Base-by-base conservation (phyloP, 1,139 yeast species). In the Geotrichum klebahnii region DNA sequence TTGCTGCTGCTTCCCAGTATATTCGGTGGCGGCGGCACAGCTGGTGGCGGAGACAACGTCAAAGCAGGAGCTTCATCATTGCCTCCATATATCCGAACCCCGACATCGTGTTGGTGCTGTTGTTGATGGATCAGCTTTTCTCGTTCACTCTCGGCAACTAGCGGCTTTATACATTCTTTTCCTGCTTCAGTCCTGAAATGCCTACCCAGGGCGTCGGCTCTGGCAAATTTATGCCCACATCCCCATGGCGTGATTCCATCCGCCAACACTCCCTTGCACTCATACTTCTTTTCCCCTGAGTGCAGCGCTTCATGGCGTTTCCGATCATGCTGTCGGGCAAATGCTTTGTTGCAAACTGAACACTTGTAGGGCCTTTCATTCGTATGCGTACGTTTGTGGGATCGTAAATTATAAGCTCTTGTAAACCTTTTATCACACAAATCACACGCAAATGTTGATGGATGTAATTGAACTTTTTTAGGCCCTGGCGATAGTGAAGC, bases 161-260 rank as follows among this genome's bases (percentile, higher is more conserved):
- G 70, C 9, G 86, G 80, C 50, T 81, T 68, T 14, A 92, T 84
- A 73, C 98, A 92, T 55, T 77, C 81, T 58, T 83, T 80, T 9
- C 98, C 98, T 31, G 90, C 86, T 61, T 89, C 97, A 0, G 97
- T 89, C 62, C 90, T 84, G 69, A 92, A 89, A 69, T 92, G 98
- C 58, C 98, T 73, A 22, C 96, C 82, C 50, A 92, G 69, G 0
- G 97, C 98, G 71, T 92, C 98, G 5, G 97, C 95, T 48, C 98
- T 72, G 2, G 97, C 97, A 73, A 92, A 92, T 61, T 83, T 79
- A 60, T 92, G 80, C 2, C 94, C 94, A 69, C 98, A 92, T 0
- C 98, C 98, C 85, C 96, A 92, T 3, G 72, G 68, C 1, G 75
- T 67, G 10, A 66, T 68, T 1, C 84, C 87, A 63, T 78, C 82